Evolutionary conservation across 805 yeast genomes (phyloP), one percentile per base, ranked within the genome.

Genomic region (Cyberlindnera mycetangii): DNA sequence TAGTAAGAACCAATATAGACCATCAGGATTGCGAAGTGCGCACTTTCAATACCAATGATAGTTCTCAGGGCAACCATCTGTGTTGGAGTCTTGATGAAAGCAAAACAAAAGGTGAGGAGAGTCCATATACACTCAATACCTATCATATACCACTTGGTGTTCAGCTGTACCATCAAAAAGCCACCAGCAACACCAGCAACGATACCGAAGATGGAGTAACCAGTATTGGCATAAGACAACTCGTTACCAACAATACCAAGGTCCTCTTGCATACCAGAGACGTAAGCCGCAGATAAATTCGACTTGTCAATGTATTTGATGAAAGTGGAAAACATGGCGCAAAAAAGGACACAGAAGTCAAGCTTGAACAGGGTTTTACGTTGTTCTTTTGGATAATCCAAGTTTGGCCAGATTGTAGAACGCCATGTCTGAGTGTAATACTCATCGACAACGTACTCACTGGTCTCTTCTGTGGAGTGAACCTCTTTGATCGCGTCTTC

Each of bases 11-110:
- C 88, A 52, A 74, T 66, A 36, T 79, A 61, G 52, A 76, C 80
- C 52, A 81, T 84, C 45, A 79, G 69, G 16, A 78, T 79, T 5
- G 89, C 85, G 65, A 78, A 72, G 54, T 71, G 76, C 14, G 82
- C 79, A 4, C 85, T 78, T 59, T 87, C 93, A 0, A 78, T 75
- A 41, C 85, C 89, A 48, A 84, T 70, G 35, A 85, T 70, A 53
- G 84, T 84, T 44, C 93, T 66, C 44, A 80, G 62, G 1, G 75
- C 90, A 60, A 79, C 74, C 39, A 86, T 65, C 45, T 78, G 79
- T 1, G 68, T 60, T 14, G 76, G 75, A 10, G 67, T 69, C 18
- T 71, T 69, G 36, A 72, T 79, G 51, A 69, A 70, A 55, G 72
- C 81, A 31, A 76, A 67, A 12, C 74, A 75, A 39, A 85, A 68